phyloP scores from a whole-genome alignment of 345 rosid genomes.

The Eucalyptus tenuipes region DNA sequence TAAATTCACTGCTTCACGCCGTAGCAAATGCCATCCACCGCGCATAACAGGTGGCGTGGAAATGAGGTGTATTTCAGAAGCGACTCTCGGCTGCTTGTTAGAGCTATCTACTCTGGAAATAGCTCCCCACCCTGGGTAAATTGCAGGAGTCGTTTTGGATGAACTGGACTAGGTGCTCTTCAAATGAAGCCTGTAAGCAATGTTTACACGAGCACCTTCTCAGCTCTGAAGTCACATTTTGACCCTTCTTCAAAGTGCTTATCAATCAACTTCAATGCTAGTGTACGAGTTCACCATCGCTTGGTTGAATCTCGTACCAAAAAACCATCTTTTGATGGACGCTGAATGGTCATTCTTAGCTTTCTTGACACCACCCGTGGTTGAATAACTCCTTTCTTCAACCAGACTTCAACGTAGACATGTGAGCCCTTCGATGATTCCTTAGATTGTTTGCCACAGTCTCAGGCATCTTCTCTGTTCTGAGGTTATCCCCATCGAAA shows the following conservation, averaged over 20 bases:
- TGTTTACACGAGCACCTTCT: neutral
- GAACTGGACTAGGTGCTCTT: neutral
- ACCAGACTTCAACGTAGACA: constrained; percentile 59
- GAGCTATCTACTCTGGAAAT: neutral
- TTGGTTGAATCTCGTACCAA: neutral
- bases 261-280: neutral
- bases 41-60: neutral
- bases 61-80: neutral
- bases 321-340: neutral
- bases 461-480: constrained; percentile 52
- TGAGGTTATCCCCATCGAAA: constrained; percentile 24
- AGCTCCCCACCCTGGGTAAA: neutral
- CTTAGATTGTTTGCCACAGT: constrained; percentile 31
- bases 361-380: constrained; percentile 26
- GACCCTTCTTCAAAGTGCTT: neutral
- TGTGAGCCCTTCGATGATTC: constrained; percentile 66
- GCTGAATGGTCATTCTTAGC: neutral
- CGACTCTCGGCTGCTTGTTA: neutral
- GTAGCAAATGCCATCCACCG: neutral
- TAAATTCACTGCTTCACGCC: neutral
- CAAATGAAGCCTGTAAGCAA: neutral
- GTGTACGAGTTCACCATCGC: neutral
- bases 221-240: neutral
- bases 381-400: constrained; percentile 46
- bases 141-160: neutral